These are phyloP conservation scores for Lactifluus subvellereus DNA, from an alignment of 768 basidiomycete species.

Conservation along the genomic window DNA sequence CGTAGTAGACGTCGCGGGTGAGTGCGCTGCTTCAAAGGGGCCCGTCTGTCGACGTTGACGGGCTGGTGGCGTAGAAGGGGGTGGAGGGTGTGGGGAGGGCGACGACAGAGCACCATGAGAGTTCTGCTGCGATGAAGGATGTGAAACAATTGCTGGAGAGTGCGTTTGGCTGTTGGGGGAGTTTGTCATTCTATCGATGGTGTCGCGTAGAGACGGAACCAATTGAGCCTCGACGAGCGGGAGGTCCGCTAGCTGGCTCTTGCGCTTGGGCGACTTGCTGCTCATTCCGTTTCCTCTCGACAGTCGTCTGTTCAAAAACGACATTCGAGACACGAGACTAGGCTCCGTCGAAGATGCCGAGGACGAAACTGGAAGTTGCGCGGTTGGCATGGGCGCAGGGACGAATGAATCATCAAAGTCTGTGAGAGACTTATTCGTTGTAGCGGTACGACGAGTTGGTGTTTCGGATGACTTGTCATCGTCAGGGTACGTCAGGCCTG, in stretches of 20 bases:
- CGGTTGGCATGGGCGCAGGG: conserved; percentile 9
- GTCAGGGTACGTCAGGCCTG: conserved; percentile 25
- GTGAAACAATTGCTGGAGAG: neutral
- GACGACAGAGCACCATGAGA: neutral
- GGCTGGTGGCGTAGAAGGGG: conserved; percentile 11
- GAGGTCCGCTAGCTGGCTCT: conserved; percentile 45
- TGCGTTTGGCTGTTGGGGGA: conserved; percentile 19
- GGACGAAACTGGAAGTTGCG: conserved; percentile 19
- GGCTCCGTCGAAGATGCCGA: conserved; percentile 23
- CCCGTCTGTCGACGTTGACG: conserved; percentile 11
- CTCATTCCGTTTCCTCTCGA: conserved; percentile 7
- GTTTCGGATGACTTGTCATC: neutral
- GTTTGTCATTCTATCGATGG: conserved; percentile 65
- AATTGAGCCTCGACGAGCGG: conserved; percentile 59
- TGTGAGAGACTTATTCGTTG: neutral
- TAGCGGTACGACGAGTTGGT: neutral
- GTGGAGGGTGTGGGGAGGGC: conserved; percentile 3
- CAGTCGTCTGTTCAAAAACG: conserved; percentile 17
- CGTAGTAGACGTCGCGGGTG: neutral
- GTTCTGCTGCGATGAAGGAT: neutral
- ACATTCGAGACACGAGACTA: conserved; percentile 20
- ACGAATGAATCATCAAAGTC: conserved; percentile 2
- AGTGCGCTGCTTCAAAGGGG: neutral
- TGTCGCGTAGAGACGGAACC: conserved; percentile 65
- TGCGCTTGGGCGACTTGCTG: conserved; percentile 26